A percentile compares a stretch with the other conserved stretches of the same genome.
phyloP scores from a whole-genome alignment of 106 monocot species.

The Chionographis japonica region DNA sequence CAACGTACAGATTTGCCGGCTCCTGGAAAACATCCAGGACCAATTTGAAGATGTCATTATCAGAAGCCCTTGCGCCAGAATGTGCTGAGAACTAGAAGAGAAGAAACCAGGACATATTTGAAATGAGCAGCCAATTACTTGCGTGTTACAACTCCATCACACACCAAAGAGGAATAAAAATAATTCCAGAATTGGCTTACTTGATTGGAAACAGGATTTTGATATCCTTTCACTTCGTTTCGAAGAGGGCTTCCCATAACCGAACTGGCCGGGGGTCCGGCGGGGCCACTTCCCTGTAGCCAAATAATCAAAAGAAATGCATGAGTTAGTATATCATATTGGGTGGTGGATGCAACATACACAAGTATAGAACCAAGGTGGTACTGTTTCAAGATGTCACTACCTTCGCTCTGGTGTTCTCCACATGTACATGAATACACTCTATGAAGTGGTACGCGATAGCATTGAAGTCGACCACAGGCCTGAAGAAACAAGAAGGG shows the following conservation, averaged over 20 bases:
- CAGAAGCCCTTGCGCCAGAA: constrained; percentile 16
- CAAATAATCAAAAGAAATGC: neutral
- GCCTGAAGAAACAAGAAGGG: constrained; percentile 31
- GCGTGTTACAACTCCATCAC: neutral
- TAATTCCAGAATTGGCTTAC: constrained; percentile 5
- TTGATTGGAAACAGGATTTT: constrained; percentile 25
- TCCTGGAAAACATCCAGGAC: constrained; percentile 68
- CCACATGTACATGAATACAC: constrained; percentile 73
- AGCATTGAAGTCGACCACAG: constrained; percentile 56
- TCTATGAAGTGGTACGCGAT: constrained; percentile 68
- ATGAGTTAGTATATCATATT: too few species aligned
- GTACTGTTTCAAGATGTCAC: neutral
- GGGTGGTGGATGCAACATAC: neutral
- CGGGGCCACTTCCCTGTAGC: constrained; percentile 5
- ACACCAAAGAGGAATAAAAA: neutral
- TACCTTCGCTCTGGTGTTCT: constrained; percentile 57
- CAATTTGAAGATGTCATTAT: constrained; percentile 37
- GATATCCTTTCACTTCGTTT: constrained; percentile 24
- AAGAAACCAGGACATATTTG: neutral
- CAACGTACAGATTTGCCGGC: constrained; percentile 53
- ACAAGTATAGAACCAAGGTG: neutral
- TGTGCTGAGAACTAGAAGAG: constrained; percentile 12
- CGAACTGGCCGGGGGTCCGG: constrained; percentile 6
- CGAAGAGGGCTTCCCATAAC: neutral
- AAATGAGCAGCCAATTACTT: neutral